Evolutionary conservation across 208 protist species (phyloP).

Genomic region (Vickermania ingenoplastis): DNA sequence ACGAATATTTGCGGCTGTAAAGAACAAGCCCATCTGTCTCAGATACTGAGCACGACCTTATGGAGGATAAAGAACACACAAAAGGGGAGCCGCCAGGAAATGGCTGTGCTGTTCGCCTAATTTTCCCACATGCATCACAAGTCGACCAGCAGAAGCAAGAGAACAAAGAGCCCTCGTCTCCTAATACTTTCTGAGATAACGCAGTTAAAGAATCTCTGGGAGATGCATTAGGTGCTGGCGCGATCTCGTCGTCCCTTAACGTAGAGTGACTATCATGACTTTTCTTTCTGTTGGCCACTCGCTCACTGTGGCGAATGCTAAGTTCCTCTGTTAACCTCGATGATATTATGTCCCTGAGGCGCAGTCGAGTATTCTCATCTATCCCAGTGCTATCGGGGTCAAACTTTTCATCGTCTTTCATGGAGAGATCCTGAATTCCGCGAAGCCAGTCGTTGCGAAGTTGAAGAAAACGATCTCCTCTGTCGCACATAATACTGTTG

Average conservation of each 20-base stretch:
- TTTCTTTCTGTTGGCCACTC: constrained; percentile 7
- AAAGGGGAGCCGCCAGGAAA: constrained; percentile 77
- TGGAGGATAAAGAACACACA: constrained; percentile 45
- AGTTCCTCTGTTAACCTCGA: constrained; percentile 48
- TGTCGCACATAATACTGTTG: background rate
- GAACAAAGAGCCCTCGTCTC: constrained; percentile 26
- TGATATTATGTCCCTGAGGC: constrained; percentile 12
- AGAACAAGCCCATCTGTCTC: constrained; percentile 55
- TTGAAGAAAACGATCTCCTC: background rate
- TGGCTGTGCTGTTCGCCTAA: constrained; percentile 72
- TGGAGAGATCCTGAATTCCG: background rate
- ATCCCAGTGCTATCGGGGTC: no score
- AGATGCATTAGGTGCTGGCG: no score
- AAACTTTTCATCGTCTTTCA: no score
- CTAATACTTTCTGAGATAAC: no score
- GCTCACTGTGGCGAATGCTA: constrained; percentile 26
- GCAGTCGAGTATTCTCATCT: no score
- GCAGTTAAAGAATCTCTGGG: no score
- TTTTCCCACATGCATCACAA: constrained; percentile 70
- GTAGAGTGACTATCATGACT: no score
- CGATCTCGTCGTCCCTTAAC: no score
- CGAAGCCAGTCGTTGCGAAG: background rate
- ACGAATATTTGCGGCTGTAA: no score
- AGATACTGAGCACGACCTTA: constrained; percentile 37
- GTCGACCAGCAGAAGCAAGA: constrained; percentile 70